Evolutionary conservation across 2,329 filamentous ascomycete genomes (phyloP).

Genomic region (Thelonectria discophora): DNA sequence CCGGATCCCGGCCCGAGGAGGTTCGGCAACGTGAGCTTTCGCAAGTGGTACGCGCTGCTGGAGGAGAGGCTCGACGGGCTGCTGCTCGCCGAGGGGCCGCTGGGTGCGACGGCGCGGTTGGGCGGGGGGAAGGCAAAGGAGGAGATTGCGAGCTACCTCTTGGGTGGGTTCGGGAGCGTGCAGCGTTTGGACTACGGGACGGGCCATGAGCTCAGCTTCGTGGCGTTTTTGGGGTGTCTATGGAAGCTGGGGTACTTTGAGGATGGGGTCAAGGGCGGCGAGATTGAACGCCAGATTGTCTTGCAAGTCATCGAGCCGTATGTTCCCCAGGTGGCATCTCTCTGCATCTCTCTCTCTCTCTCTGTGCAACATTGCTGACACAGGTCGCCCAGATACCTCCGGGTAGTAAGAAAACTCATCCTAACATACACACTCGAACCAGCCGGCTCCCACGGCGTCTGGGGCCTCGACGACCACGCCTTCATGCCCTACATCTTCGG

Average conservation of each 20-base stretch:
- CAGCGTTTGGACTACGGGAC: conserved; percentile 95
- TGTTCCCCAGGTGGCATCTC: no score
- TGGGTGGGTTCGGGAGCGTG: conserved; percentile 87
- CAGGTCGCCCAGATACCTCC: conserved; percentile 71
- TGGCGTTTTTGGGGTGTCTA: conserved; percentile 87
- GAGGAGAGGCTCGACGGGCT: conserved; percentile 62
- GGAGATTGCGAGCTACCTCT: conserved; percentile 81
- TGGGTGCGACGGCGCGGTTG: conserved; percentile 44
- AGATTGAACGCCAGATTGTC: conserved; percentile 81
- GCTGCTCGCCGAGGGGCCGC: conserved; percentile 41
- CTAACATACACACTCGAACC: conserved; percentile 92
- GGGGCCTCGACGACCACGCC: conserved; percentile 97
- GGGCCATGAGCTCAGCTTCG: conserved; percentile 92
- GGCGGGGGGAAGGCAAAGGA: conserved; percentile 59
- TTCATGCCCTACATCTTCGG: conserved; percentile 96
- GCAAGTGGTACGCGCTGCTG: conserved; percentile 80
- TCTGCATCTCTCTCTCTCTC: background rate
- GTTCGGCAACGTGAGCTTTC: conserved; percentile 92
- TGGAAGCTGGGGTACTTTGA: conserved; percentile 90
- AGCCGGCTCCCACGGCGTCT: conserved; percentile 95
- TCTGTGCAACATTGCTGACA: conserved; percentile 6
- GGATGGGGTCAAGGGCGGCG: conserved; percentile 58
- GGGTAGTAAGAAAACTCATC: conserved; percentile 83
- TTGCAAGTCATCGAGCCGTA: conserved; percentile 84
- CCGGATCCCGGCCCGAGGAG: conserved; percentile 86